A percentile compares a stretch with the other conserved stretches of the same genome.
These are phyloP conservation scores for Botrytis elliptica DNA, from an alignment of 2,329 filamentous ascomycete species.

Conservation along the genomic window DNA sequence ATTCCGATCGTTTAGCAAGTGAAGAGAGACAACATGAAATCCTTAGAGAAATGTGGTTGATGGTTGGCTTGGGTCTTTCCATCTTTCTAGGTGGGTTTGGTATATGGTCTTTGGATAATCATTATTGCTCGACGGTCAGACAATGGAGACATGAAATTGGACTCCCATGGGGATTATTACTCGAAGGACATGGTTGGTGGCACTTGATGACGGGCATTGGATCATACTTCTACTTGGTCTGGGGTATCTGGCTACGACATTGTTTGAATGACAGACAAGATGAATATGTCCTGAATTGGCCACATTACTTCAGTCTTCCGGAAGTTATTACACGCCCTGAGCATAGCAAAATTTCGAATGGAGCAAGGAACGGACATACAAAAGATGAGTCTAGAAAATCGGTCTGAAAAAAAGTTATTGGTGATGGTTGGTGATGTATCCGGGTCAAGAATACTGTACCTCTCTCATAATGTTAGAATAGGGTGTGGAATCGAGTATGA, in stretches of 20 bases:
- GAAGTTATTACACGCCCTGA: conserved; percentile 35
- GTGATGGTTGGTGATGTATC: background rate
- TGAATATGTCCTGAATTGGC: conserved; percentile 64
- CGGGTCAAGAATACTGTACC: background rate
- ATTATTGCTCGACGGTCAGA: conserved; percentile 49
- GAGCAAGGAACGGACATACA: conserved; percentile 23
- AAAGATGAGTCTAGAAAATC: conserved; percentile 32
- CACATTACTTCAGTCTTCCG: conserved; percentile 49
- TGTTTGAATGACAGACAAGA: conserved; percentile 66
- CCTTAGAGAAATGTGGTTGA: conserved; percentile 65
- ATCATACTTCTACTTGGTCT: conserved; percentile 69
- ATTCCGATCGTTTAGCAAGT: conserved; percentile 51
- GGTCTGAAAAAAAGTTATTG: conserved; percentile 18
- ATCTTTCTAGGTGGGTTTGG: conserved; percentile 66
- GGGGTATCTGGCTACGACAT: conserved; percentile 70
- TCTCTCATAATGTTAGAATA: background rate
- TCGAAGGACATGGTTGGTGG: conserved; percentile 74
- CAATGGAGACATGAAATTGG: conserved; percentile 61
- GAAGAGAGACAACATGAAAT: conserved; percentile 57
- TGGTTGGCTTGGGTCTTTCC: conserved; percentile 59
- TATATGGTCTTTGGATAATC: conserved; percentile 67
- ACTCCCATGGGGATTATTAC: conserved; percentile 69
- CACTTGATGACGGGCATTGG: conserved; percentile 71
- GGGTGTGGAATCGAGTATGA: background rate
- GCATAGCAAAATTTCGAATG: conserved; percentile 22